Evolutionary conservation across 2,329 filamentous ascomycete genomes (phyloP).

Genomic region (Fusarium mexicanum): DNA sequence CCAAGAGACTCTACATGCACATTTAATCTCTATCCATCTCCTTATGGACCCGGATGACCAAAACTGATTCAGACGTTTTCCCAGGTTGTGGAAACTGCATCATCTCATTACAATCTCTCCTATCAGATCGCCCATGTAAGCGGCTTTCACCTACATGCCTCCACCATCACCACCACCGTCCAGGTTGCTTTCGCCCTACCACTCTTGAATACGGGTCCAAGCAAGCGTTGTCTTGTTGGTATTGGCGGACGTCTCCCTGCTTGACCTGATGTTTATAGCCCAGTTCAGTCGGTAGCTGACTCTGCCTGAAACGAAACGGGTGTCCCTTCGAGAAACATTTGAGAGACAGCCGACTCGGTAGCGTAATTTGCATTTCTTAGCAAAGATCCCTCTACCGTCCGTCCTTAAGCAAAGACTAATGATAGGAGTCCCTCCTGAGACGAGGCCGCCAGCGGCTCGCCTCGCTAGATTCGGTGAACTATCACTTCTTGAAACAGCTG

Average conservation of each 20-base stretch:
- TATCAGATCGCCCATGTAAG: slow-evolving; percentile 7
- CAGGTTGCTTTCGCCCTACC: slow-evolving; percentile 20
- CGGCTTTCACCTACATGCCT: slow-evolving; percentile 15
- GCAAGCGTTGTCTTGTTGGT: neutral
- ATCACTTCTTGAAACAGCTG: neutral
- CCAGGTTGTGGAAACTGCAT: slow-evolving; percentile 9
- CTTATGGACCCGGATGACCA: slow-evolving; percentile 5
- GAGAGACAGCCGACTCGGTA: slow-evolving; percentile 5
- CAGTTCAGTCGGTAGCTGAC: slow-evolving; percentile 23
- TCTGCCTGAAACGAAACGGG: slow-evolving; percentile 40
- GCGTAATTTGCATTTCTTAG: neutral
- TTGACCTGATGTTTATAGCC: slow-evolving; percentile 17
- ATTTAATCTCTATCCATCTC: slow-evolving; percentile 20
- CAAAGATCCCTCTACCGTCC: neutral
- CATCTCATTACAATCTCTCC: slow-evolving; percentile 8
- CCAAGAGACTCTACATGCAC: slow-evolving; percentile 8
- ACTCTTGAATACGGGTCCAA: slow-evolving; percentile 12
- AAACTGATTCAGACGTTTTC: neutral
- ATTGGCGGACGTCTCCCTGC: slow-evolving; percentile 7
- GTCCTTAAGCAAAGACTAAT: neutral
- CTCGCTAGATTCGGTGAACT: slow-evolving; percentile 19
- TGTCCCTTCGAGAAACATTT: slow-evolving; percentile 27
- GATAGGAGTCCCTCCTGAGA: slow-evolving; percentile 33
- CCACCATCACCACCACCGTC: slow-evolving; percentile 26
- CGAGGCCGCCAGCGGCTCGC: slow-evolving; percentile 28